Base-by-base conservation (phyloP, 208 protist species). In the Phytomonas sp. region DNA sequence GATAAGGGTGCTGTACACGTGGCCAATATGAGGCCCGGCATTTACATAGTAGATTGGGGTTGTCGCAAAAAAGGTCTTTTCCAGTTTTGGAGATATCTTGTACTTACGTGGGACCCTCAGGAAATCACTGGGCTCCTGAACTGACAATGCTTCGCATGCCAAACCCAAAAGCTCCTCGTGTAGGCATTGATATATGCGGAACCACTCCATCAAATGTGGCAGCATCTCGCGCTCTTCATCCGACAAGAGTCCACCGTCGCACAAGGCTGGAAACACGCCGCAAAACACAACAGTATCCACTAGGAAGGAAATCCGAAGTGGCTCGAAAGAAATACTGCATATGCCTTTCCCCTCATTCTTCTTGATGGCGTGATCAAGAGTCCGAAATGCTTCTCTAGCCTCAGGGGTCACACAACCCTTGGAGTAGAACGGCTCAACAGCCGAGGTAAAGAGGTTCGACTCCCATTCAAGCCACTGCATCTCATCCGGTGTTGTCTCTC, bases 21-120 rank as follows among this genome's bases (percentile, higher is more conserved):
- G 93, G 23, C 93, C 93, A 79, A 97, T 96, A 74, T 97, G 93
- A 26, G 93, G 93, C 53, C 84, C 76, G 30, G 87, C 91, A 71
- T 97, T 97, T 43, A 95, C 90, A 80, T 97, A 97, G 73, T 96
- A 96, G 69, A 97, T 96, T 46, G 93, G 89, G 11, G 93, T 93
- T 28, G 91, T 93, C 17, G 89, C 77, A 72, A 89, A 96, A 74
- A 94, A 97, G 30, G 80, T 79, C 81, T 96, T 96, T 40, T 68
- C 56, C 30, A 84, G 69, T 62, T 77, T 70, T 28, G 91, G 88
- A 40, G 82, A 78, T 64, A 96, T 78, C 64, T 78, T 79, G 67
- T 83, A 93, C 62, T 70, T 82, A 66, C 85, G 88, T 28, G 86
- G 85, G 23, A 84, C 82, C 29, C 91, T 86, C 63, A 96, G 62